phyloP scores from a whole-genome alignment of 805 yeast genomes.

The Zygotorulaspora sp. region DNA sequence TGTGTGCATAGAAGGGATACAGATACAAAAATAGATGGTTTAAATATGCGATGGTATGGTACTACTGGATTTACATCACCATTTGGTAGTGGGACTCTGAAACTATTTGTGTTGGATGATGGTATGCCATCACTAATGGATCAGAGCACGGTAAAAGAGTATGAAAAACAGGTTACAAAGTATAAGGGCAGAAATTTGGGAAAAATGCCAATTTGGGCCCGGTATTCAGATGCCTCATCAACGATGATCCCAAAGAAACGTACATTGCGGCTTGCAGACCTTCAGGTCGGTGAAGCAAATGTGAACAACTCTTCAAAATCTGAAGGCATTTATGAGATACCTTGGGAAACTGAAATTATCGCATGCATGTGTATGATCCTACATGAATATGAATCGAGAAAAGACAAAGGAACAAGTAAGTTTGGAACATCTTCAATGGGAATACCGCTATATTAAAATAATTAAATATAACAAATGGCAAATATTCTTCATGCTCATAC shows the following conservation, averaged over 20 bases:
- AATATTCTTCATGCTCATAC: no score
- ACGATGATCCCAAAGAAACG: constrained; percentile 28
- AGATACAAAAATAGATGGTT: constrained; percentile 30
- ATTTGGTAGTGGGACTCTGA: constrained; percentile 35
- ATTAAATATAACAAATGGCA: no score
- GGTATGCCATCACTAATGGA: constrained; percentile 33
- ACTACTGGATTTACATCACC: constrained; percentile 36
- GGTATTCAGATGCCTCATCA: constrained; percentile 26
- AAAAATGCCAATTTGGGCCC: constrained; percentile 30
- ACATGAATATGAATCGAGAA: constrained; percentile 33
- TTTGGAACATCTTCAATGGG: constrained; percentile 1
- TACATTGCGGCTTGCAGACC: constrained; percentile 24
- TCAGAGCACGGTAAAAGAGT: constrained; percentile 15
- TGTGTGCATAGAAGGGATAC: constrained; percentile 32
- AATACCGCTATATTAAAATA: neutral
- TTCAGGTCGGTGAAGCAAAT: constrained; percentile 23
- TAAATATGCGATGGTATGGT: constrained; percentile 41
- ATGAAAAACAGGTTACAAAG: constrained; percentile 9
- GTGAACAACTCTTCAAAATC: constrained; percentile 4
- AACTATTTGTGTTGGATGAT: constrained; percentile 35
- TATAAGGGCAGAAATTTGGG: constrained; percentile 21
- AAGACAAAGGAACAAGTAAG: constrained; percentile 24
- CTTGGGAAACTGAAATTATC: constrained; percentile 28
- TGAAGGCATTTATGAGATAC: constrained; percentile 20
- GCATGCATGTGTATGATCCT: constrained; percentile 35